Evolutionary conservation across 2,329 filamentous ascomycete species (phyloP).

Genomic region (Fusarium sublunatum): DNA sequence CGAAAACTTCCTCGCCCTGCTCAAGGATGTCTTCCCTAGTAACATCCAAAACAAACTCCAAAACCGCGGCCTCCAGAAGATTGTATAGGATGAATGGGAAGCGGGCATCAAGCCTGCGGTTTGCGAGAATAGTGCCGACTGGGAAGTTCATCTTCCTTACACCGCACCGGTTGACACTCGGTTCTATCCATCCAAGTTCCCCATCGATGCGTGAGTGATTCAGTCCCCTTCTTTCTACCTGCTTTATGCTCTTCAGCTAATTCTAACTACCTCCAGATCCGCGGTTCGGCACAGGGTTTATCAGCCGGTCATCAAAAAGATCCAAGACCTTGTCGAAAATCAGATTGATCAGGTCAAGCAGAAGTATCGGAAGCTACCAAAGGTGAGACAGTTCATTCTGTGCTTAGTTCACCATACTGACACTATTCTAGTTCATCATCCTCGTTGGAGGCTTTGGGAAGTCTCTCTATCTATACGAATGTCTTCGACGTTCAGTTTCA

Average conservation of each 20-base stretch:
- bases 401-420: neutral
- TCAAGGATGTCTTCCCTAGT: constrained; percentile 43
- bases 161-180: neutral
- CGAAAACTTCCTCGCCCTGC: constrained; percentile 48
- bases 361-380: constrained; percentile 42
- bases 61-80: neutral
- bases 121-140: constrained; percentile 9
- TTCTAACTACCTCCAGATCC: neutral
- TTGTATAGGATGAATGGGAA: constrained; percentile 48
- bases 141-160: constrained; percentile 21
- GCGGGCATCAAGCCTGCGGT: constrained; percentile 47
- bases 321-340: constrained; percentile 41
- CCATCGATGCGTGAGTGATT: constrained; percentile 18
- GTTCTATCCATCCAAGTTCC: constrained; percentile 6
- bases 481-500: constrained; percentile 27
- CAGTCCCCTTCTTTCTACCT: too few species aligned
- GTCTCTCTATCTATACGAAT: constrained; percentile 46
- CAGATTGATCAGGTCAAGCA: constrained; percentile 46
- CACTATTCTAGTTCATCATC: constrained; percentile 49
- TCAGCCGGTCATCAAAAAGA: constrained; percentile 36
- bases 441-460: constrained; percentile 56
- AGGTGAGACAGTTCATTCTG: constrained; percentile 34
- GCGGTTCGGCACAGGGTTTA: constrained; percentile 38
- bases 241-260: neutral
- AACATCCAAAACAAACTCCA: constrained; percentile 26